A percentile compares a stretch with the other conserved stretches of the same genome.
Evolutionary conservation across 2,329 filamentous ascomycete species (phyloP).

Genomic region (Stachybotrys echinatus): DNA sequence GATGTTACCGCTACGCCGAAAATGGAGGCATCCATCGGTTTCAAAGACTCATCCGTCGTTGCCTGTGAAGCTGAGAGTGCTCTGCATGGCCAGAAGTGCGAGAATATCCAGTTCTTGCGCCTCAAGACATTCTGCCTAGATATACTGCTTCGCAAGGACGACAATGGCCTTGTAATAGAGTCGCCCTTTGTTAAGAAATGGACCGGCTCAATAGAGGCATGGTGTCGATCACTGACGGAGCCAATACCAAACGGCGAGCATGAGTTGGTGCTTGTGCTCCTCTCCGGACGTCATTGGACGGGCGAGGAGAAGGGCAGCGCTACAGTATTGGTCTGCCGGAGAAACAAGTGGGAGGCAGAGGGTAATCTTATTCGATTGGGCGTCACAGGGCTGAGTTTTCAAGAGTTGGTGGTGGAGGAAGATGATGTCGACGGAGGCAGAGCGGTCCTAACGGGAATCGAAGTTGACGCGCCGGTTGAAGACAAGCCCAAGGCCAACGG

Average conservation of each 20-base stretch:
- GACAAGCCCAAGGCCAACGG: background rate
- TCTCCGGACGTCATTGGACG: conserved; percentile 25
- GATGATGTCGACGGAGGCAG: conserved; percentile 8
- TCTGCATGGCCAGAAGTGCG: conserved; percentile 18
- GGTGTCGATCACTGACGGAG: conserved; percentile 5
- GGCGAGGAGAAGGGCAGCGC: conserved; percentile 16
- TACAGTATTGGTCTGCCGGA: conserved; percentile 22
- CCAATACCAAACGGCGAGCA: conserved; percentile 15
- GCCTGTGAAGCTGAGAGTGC: conserved; percentile 31
- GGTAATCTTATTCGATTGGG: conserved; percentile 24
- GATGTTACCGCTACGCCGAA: conserved; percentile 23
- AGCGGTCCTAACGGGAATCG: background rate
- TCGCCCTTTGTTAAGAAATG: conserved; percentile 14
- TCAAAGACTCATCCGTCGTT: conserved; percentile 24
- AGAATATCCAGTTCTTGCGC: conserved; percentile 24
- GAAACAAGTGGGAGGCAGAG: conserved; percentile 18
- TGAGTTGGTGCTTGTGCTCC: conserved; percentile 18
- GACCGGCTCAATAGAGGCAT: background rate
- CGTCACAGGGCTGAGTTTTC: conserved; percentile 18
- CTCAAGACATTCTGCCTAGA: conserved; percentile 27
- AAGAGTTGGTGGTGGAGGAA: conserved; percentile 14
- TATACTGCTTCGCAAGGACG: conserved; percentile 16
- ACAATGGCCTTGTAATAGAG: conserved; percentile 11
- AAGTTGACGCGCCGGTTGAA: background rate
- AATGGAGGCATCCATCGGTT: conserved; percentile 28